Evolutionary conservation across 1,284 basidiomycete species (phyloP).

Genomic region (Nidula niveotomentosa): DNA sequence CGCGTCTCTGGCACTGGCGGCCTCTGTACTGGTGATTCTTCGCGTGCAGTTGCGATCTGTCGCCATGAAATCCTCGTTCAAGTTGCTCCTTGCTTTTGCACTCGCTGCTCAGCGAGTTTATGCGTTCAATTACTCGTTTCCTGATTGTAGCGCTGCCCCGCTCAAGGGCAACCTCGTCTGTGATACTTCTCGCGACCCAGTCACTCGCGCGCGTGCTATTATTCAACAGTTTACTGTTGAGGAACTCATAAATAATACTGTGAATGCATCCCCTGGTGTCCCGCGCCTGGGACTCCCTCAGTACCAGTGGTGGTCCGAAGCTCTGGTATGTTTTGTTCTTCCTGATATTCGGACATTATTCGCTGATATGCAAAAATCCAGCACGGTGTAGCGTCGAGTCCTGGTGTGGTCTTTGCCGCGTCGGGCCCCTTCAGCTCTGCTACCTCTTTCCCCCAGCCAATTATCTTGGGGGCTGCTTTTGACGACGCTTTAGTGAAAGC

Average conservation of each 20-base stretch:
- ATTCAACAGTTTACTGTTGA: conserved; percentile 44
- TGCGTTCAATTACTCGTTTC: conserved; percentile 36
- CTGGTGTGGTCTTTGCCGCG: conserved; percentile 46
- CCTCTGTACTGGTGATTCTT: too few species aligned
- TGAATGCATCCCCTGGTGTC: conserved; percentile 48
- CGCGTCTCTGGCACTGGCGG: too few species aligned
- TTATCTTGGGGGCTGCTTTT: conserved; percentile 91
- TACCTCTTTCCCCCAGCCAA: conserved; percentile 72
- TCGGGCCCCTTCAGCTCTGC: conserved; percentile 52
- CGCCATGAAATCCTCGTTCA: too few species aligned
- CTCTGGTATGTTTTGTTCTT: conserved; percentile 30
- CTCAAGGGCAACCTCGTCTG: conserved; percentile 47
- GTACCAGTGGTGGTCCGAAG: conserved; percentile 59
- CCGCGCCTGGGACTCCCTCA: conserved; percentile 47
- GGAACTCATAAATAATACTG: conserved; percentile 50
- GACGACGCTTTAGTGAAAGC: conserved; percentile 49
- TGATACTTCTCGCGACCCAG: conserved; percentile 41
- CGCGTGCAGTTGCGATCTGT: too few species aligned
- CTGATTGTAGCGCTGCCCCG: conserved; percentile 45
- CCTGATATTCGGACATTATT: neutral
- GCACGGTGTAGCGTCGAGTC: conserved; percentile 54
- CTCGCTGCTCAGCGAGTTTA: neutral
- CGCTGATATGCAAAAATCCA: conserved; percentile 12
- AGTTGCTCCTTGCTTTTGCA: neutral
- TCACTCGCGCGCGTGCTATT: conserved; percentile 46